Evolutionary conservation across 495 filamentous ascomycete genomes (phyloP), one percentile per base, ranked within the genome.

Genomic region (Penicillium waksmanii): DNA sequence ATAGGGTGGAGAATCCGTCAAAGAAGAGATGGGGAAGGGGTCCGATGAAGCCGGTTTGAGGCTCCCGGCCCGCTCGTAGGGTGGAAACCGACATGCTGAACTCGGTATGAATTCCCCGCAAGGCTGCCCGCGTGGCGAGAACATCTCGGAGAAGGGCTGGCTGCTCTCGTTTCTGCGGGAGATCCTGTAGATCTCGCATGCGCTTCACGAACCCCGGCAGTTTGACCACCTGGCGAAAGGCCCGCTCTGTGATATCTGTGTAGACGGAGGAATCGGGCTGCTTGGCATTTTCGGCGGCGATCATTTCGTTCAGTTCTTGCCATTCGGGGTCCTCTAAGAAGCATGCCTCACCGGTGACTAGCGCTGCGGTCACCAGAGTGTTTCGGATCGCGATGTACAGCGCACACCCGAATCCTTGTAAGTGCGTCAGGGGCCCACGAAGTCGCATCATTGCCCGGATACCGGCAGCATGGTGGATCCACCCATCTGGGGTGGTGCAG

Each of bases 391-490:
- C 67, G 23, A 71, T 61, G 31, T 77, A 75, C 35, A 75, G 56
- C 23, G 64, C 56, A n/a, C 61, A 65, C 3, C 72, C 75, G 38
- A 77, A 74, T 0, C 73, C 75, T 10, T 59, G 47, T 19, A 66
- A 59, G 48, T 77, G 69, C 9, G 67, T 65, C 25, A 58, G 48
- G 5, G 70, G 66, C 0, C 75, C 73, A 13, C 76, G 75, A 8
- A 70, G 62, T 36, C 65, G 62, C 54, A 77, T 71, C 33, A 77
- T 57, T 3, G 67, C 64, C 18, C 67, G 67, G 19, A 74, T 68
- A n/a, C 76, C 76, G 5, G 66, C 56, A 5, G 73, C 73, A 61
- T 77, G 75, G 42, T 66, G 66, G 5, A 75, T 55, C 72, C 75
- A 79, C 2, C 73, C 64, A 33, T 70, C 48, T 11, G 62, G 46